Percentiles rank a stretch among this genome's conserved stretches.
phyloP scores from a whole-genome alignment of 2,329 filamentous ascomycete genomes.

The Chalaropsis ovoidea region DNA sequence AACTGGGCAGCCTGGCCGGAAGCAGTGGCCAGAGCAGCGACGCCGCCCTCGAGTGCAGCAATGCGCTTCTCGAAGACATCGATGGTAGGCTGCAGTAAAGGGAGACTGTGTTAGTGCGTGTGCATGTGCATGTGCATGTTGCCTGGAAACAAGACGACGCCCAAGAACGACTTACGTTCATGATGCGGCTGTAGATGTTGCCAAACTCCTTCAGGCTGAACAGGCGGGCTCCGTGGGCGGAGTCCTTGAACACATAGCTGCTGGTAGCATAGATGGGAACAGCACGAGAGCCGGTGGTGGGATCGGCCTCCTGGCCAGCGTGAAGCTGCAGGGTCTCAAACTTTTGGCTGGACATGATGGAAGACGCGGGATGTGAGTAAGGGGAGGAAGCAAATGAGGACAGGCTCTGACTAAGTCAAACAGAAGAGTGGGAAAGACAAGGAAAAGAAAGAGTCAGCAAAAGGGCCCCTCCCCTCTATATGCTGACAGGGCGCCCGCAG shows the following conservation, averaged over 20 bases:
- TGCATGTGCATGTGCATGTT: background rate
- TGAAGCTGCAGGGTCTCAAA: conserved; percentile 83
- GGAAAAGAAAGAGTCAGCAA: background rate
- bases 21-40: conserved; percentile 71
- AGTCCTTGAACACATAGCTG: conserved; percentile 93
- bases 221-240: conserved; percentile 83
- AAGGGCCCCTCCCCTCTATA: background rate
- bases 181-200: conserved; percentile 95
- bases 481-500: background rate
- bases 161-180: conserved; percentile 52
- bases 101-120: background rate
- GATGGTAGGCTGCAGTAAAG: conserved; percentile 60
- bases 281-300: conserved; percentile 73
- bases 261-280: conserved; percentile 94
- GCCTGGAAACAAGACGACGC: background rate
- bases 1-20: conserved; percentile 90
- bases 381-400: conserved; percentile 25
- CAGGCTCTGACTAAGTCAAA: background rate
- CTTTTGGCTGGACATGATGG: conserved; percentile 41
- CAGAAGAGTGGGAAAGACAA: background rate
- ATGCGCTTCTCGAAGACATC: conserved; percentile 96
- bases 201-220: conserved; percentile 95
- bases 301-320: conserved; percentile 71
- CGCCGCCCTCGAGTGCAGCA: conserved; percentile 87
- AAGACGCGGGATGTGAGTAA: conserved; percentile 18